Percentiles rank a stretch among this genome's conserved stretches.
Evolutionary conservation across 768 basidiomycete species (phyloP).

Genomic region (Boletus rubescentipes): DNA sequence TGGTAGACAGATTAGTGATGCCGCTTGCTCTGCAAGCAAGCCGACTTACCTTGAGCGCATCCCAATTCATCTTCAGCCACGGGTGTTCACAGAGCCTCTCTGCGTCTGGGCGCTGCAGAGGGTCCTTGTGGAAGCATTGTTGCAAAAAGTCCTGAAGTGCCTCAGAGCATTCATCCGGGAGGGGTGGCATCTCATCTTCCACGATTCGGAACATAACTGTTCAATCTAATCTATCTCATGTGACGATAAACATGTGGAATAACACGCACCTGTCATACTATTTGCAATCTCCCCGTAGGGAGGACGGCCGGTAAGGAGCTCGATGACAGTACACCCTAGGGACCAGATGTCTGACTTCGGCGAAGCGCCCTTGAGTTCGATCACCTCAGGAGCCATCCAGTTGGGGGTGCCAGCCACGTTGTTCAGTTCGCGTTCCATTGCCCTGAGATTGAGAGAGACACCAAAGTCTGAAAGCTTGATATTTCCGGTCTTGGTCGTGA

Average conservation of each 20-base stretch:
- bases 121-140: slow-evolving; percentile 91
- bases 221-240: slow-evolving; percentile 4
- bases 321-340: slow-evolving; percentile 90
- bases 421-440: slow-evolving; percentile 81
- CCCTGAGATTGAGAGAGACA: slow-evolving; percentile 92
- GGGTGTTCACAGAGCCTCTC: slow-evolving; percentile 84
- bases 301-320: slow-evolving; percentile 88
- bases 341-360: slow-evolving; percentile 96
- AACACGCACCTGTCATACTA: slow-evolving; percentile 76
- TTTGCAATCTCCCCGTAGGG: slow-evolving; percentile 90
- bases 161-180: slow-evolving; percentile 79
- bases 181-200: slow-evolving; percentile 84
- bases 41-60: slow-evolving; percentile 64
- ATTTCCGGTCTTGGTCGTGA: slow-evolving; percentile 98
- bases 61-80: slow-evolving; percentile 85
- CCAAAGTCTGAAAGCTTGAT: slow-evolving; percentile 98
- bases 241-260: background rate
- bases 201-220: slow-evolving; percentile 97
- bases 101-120: slow-evolving; percentile 77
- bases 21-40: background rate
- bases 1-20: slow-evolving; percentile 24
- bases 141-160: slow-evolving; percentile 75
- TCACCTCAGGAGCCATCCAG: slow-evolving; percentile 99
- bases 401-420: slow-evolving; percentile 94
- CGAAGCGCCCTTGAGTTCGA: slow-evolving; percentile 92